A percentile compares a stretch with the other conserved stretches of the same genome.
These are phyloP conservation scores for Yamadazyma sp. DNA, from an alignment of 805 yeast genomes.

Conservation along the genomic window DNA sequence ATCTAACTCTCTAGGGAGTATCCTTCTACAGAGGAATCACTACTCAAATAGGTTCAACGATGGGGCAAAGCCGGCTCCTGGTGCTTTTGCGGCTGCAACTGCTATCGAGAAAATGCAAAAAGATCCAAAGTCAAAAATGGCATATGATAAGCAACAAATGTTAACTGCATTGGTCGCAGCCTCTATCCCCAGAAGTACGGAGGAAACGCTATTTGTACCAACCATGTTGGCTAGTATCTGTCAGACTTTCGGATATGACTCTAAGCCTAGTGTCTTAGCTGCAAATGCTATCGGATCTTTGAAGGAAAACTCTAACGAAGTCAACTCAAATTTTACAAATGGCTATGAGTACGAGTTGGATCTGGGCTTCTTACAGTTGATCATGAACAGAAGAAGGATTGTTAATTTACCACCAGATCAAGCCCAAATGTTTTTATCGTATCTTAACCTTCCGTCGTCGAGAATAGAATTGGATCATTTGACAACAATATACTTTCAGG, in stretches of 20 bases:
- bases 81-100: constrained; percentile 63
- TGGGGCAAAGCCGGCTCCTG: constrained; percentile 72
- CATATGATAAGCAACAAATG: constrained; percentile 33
- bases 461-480: constrained; percentile 66
- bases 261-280: constrained; percentile 67
- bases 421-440: constrained; percentile 43
- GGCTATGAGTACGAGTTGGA: constrained; percentile 10
- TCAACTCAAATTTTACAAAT: constrained; percentile 12
- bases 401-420: constrained; percentile 37
- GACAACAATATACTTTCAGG: constrained; percentile 65
- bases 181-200: constrained; percentile 74
- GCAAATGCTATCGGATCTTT: constrained; percentile 70
- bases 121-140: constrained; percentile 20
- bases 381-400: constrained; percentile 27
- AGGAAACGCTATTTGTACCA: constrained; percentile 74
- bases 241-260: constrained; percentile 67
- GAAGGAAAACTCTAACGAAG: constrained; percentile 43
- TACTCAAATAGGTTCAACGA: constrained; percentile 15
- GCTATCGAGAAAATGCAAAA: constrained; percentile 58
- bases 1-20: constrained; percentile 16
- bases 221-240: constrained; percentile 68
- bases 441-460: constrained; percentile 43
- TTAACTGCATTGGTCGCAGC: constrained; percentile 56
- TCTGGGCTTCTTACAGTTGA: constrained; percentile 20
- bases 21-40: constrained; percentile 13